A percentile compares a stretch with the other conserved stretches of the same genome.
These are phyloP conservation scores for Musa itinerans DNA, from an alignment of 176 grass and related monocot species.

Conservation along the genomic window DNA sequence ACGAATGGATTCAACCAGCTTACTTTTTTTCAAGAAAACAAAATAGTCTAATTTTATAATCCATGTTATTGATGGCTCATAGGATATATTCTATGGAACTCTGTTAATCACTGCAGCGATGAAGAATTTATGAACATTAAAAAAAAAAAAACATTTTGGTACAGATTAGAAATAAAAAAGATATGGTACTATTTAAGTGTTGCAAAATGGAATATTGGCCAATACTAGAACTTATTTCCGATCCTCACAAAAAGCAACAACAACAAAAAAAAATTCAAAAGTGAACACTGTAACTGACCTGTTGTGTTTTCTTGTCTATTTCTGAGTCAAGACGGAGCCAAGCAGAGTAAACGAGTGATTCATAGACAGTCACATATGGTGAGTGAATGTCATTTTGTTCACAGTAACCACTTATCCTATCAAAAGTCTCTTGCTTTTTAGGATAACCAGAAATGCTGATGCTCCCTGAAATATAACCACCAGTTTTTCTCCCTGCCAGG, in stretches of 20 bases:
- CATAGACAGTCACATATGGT: constrained; percentile 61
- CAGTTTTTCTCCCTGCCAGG: constrained; percentile 82
- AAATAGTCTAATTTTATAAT: no score
- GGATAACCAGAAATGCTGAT: constrained; percentile 66
- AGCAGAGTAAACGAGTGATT: constrained; percentile 78
- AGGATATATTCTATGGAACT: no score
- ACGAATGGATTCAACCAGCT: no score
- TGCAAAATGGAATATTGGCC: no score
- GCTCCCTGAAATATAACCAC: constrained; percentile 62
- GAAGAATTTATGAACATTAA: not conserved
- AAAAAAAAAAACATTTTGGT: no score
- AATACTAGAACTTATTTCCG: no score
- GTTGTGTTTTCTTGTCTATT: constrained; percentile 34
- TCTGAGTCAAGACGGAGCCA: constrained; percentile 72
- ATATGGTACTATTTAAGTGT: no score
- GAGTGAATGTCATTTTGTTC: constrained; percentile 94
- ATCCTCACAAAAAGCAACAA: not conserved
- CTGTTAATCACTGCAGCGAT: not conserved
- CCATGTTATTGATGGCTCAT: no score
- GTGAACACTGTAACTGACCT: constrained; percentile 21
- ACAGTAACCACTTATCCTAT: constrained; percentile 72
- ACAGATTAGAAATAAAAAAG: no score
- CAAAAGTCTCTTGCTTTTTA: constrained; percentile 88
- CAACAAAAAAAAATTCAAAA: not conserved
- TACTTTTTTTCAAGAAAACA: no score